Percentiles rank a stretch among this genome's conserved stretches.
phyloP scores from a whole-genome alignment of 2,329 filamentous ascomycete genomes.

The Cordyceps cicadae region DNA sequence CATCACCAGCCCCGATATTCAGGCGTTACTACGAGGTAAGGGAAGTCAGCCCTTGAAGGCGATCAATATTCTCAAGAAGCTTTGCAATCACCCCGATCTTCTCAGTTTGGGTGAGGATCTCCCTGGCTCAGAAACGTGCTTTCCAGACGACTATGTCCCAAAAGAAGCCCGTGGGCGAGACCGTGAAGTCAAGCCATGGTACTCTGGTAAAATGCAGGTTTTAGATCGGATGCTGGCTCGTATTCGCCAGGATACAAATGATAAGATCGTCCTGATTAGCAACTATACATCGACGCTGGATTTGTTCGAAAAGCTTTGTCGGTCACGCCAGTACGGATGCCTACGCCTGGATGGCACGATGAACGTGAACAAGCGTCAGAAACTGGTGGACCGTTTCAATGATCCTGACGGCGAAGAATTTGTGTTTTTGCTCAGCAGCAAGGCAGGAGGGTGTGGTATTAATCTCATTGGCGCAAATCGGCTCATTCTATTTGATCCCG shows the following conservation, averaged over 20 bases:
- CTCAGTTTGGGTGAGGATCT: conserved; percentile 76
- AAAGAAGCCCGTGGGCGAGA: conserved; percentile 84
- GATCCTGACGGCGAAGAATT: conserved; percentile 85
- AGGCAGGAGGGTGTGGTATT: conserved; percentile 92
- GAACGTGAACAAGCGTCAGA: conserved; percentile 95
- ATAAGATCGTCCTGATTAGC: conserved; percentile 98
- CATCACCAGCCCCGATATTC: conserved; percentile 90
- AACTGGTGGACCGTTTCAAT: conserved; percentile 96
- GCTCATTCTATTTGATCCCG: conserved; percentile 89
- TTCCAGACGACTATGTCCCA: conserved; percentile 79
- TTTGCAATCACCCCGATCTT: conserved; percentile 95
- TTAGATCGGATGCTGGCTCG: conserved; percentile 96
- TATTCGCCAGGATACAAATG: conserved; percentile 91
- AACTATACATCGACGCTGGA: conserved; percentile 97
- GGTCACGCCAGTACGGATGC: conserved; percentile 72
- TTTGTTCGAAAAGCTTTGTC: conserved; percentile 85
- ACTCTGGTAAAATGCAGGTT: conserved; percentile 96
- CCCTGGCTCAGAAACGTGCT: conserved; percentile 74
- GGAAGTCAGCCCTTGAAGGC: conserved; percentile 94
- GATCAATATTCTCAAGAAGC: conserved; percentile 93
- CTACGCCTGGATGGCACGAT: conserved; percentile 92
- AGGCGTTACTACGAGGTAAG: conserved; percentile 82
- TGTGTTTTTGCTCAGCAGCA: conserved; percentile 91
- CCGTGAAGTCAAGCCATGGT: conserved; percentile 88
- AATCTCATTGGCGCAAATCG: conserved; percentile 93